These are phyloP conservation scores for Emmonsiellopsis sp. DNA, from an alignment of 2,329 filamentous ascomycete genomes.

Conservation along the genomic window DNA sequence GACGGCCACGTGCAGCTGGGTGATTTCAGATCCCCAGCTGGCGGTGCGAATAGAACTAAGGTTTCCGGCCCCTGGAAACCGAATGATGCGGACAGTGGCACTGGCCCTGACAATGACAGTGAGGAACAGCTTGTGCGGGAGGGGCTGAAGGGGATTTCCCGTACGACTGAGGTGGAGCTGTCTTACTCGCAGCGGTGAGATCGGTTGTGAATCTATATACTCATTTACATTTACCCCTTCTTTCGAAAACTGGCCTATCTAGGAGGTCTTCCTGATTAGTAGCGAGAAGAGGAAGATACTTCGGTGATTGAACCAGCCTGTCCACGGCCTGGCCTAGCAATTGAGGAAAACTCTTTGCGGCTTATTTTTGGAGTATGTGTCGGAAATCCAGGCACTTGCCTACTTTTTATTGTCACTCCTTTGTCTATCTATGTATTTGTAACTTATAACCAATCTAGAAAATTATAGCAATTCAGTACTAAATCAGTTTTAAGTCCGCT, in stretches of 20 bases:
- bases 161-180: slow-evolving; percentile 1
- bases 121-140: slow-evolving; percentile 1
- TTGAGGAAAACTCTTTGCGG: too few relatives aligned
- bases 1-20: neutral
- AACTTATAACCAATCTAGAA: too few relatives aligned
- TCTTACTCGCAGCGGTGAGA: neutral
- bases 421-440: too few relatives aligned
- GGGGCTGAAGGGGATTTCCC: neutral
- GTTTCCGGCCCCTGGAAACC: neutral
- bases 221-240: neutral
- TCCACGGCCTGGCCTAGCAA: too few relatives aligned
- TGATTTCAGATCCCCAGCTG: neutral
- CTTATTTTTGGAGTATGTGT: too few relatives aligned
- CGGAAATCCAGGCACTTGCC: too few relatives aligned
- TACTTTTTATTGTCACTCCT: too few relatives aligned
- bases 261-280: too few relatives aligned
- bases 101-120: neutral
- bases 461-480: too few relatives aligned
- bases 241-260: neutral
- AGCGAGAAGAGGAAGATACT: too few relatives aligned
- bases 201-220: neutral
- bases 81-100: neutral
- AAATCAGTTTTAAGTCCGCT: too few relatives aligned
- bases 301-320: too few relatives aligned
- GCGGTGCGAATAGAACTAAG: neutral